Percentiles rank a stretch among this genome's conserved stretches.
Conservation (phyloP, 768 basidiomycete species). For the Boletus reticulatus region DNA sequence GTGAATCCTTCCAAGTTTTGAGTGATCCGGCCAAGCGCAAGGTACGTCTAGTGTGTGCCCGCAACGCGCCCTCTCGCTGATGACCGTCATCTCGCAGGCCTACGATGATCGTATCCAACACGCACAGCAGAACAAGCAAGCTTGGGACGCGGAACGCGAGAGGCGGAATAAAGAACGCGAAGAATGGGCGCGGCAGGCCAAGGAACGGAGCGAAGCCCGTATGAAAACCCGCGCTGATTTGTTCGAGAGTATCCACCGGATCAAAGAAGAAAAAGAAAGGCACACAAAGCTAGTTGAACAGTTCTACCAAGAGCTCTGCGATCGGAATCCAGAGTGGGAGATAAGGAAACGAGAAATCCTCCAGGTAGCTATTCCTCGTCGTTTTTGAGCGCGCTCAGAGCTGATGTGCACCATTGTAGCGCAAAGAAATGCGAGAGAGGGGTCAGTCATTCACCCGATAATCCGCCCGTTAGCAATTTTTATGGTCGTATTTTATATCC, state of each 20-base stretch:
- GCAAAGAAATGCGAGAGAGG: slow-evolving; percentile 29
- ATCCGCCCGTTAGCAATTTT: slow-evolving; percentile 14
- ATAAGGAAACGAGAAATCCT: slow-evolving; percentile 49
- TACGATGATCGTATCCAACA: slow-evolving; percentile 45
- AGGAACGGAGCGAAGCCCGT: slow-evolving; percentile 49
- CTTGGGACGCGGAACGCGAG: slow-evolving; percentile 37
- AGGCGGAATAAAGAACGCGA: slow-evolving; percentile 48
- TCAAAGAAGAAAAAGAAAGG: slow-evolving; percentile 41
- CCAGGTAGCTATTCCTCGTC: slow-evolving; percentile 37
- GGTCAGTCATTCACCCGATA: slow-evolving; percentile 21
- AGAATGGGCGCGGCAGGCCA: slow-evolving; percentile 52
- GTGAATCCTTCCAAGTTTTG: slow-evolving; percentile 60
- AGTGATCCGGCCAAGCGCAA: slow-evolving; percentile 53
- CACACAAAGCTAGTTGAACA: slow-evolving; percentile 47
- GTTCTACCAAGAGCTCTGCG: slow-evolving; percentile 53
- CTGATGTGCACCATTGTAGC: slow-evolving; percentile 17
- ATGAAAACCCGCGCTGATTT: slow-evolving; percentile 40
- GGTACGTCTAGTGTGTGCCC: slow-evolving; percentile 34
- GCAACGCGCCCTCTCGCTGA: background rate
- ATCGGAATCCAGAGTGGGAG: slow-evolving; percentile 62
- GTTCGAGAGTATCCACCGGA: slow-evolving; percentile 37
- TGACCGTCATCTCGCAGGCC: slow-evolving; percentile 30
- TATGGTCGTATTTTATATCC: slow-evolving; percentile 33
- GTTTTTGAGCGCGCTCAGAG: slow-evolving; percentile 2
- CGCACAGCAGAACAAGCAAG: slow-evolving; percentile 22